Conservation (phyloP, 495 filamentous ascomycete genomes). For the Elaphomyces granulatus region DNA sequence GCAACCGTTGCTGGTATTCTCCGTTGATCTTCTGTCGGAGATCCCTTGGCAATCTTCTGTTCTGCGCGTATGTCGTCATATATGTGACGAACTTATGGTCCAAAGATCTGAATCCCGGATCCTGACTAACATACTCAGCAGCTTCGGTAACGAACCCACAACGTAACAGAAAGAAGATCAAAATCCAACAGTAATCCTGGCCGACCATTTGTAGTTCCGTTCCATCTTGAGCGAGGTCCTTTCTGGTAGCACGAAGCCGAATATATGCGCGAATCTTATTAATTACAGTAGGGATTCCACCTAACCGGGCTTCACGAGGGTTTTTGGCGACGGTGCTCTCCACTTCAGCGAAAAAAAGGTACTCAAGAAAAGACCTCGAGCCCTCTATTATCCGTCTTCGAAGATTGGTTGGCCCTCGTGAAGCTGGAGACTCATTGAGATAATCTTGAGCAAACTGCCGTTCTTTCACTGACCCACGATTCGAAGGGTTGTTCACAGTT, state of each 20-base stretch:
- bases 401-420: constrained; percentile 41
- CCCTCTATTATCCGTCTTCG: constrained; percentile 65
- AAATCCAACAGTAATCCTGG: constrained; percentile 78
- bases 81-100: constrained; percentile 87
- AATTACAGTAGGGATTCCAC: constrained; percentile 70
- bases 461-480: constrained; percentile 45
- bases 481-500: constrained; percentile 34
- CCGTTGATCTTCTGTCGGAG: constrained; percentile 74
- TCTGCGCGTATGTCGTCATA: constrained; percentile 63
- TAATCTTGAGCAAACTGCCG: constrained; percentile 65
- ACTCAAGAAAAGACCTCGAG: constrained; percentile 62
- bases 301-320: constrained; percentile 76
- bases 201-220: constrained; percentile 55
- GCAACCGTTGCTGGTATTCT: constrained; percentile 71
- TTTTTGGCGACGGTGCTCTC: constrained; percentile 64
- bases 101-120: constrained; percentile 70
- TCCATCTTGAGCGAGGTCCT: constrained; percentile 66
- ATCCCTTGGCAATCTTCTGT: constrained; percentile 54
- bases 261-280: constrained; percentile 91
- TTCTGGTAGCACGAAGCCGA: constrained; percentile 55
- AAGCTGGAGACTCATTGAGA: constrained; percentile 52
- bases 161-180: constrained; percentile 85
- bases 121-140: constrained; percentile 66
- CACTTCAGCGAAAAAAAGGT: constrained; percentile 53
- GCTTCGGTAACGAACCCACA: constrained; percentile 74